Conservation (phyloP, 805 yeast species). For the Candida gorgasii region DNA sequence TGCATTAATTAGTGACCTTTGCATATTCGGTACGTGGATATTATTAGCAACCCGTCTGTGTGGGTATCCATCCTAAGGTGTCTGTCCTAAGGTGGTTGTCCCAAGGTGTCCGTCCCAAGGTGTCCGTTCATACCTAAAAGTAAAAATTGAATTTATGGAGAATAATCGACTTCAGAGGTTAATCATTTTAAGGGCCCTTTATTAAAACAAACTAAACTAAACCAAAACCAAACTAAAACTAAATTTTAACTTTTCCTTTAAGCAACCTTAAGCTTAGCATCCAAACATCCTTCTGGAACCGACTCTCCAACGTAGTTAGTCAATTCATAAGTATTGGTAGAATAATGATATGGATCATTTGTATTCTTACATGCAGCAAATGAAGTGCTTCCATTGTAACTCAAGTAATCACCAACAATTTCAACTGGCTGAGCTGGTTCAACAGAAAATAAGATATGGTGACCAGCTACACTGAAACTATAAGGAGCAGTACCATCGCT, state of each 20-base stretch:
- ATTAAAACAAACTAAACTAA: too few relatives aligned
- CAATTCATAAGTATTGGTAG: conserved; percentile 13
- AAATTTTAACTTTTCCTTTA: too few relatives aligned
- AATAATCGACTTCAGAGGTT: too few relatives aligned
- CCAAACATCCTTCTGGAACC: conserved; percentile 1
- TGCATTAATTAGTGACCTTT: too few relatives aligned
- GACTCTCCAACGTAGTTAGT: conserved; percentile 1
- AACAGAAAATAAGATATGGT: conserved; percentile 11
- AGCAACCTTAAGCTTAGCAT: conserved; percentile 1
- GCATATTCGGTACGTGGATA: too few relatives aligned
- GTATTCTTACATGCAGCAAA: conserved; percentile 29
- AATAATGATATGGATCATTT: conserved; percentile 30
- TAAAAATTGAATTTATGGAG: too few relatives aligned
- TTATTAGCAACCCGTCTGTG: too few relatives aligned
- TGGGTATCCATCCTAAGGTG: too few relatives aligned
- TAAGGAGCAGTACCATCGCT: neutral
- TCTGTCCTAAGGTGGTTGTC: too few relatives aligned
- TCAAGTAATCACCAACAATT: conserved; percentile 18
- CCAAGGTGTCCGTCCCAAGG: too few relatives aligned
- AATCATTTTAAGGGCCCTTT: too few relatives aligned
- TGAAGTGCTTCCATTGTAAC: conserved; percentile 18
- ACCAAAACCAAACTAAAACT: neutral
- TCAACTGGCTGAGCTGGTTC: conserved; percentile 3
- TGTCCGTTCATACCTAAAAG: too few relatives aligned
- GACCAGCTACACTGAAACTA: conserved; percentile 6